A percentile compares a stretch with the other conserved stretches of the same genome.
These are phyloP conservation scores for Pythium scleroteichum DNA, from an alignment of 352 stramenopile genomes.

Conservation along the genomic window DNA sequence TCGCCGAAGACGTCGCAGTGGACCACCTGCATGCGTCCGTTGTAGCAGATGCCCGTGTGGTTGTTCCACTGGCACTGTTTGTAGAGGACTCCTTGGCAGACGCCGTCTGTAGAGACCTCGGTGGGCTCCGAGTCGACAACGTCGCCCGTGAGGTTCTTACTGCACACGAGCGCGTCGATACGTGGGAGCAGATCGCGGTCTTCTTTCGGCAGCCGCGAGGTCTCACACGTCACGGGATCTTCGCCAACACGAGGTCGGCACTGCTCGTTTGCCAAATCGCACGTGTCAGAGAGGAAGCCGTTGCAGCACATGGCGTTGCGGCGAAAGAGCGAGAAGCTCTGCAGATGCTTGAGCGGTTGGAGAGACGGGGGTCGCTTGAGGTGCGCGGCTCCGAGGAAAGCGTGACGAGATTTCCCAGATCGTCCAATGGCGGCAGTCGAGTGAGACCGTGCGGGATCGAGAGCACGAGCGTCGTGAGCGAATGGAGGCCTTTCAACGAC, in stretches of 20 bases:
- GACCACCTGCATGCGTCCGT: conserved; percentile 20
- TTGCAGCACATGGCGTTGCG: conserved; percentile 32
- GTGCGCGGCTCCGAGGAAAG: conserved; percentile 13
- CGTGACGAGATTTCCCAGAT: conserved; percentile 7
- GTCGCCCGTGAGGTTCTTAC: conserved; percentile 10
- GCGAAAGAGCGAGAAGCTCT: conserved; percentile 7
- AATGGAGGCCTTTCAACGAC: conserved; percentile 1
- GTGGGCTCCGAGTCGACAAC: conserved; percentile 16
- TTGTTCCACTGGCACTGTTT: conserved; percentile 12
- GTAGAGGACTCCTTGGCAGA: conserved; percentile 23
- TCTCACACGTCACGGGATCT: conserved; percentile 1
- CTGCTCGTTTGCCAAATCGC: conserved; percentile 13
- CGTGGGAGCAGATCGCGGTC: background rate
- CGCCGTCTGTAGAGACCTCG: conserved; percentile 4
- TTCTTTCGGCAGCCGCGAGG: background rate
- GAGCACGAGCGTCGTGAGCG: conserved; percentile 19
- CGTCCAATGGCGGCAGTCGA: conserved; percentile 11
- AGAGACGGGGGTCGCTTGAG: conserved; percentile 12
- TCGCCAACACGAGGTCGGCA: no score
- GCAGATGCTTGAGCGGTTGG: conserved; percentile 4
- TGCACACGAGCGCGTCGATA: conserved; percentile 11
- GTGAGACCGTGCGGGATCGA: conserved; percentile 15
- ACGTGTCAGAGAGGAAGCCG: conserved; percentile 22
- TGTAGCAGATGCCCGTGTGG: conserved; percentile 27
- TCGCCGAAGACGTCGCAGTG: conserved; percentile 9